A percentile compares a stretch with the other conserved stretches of the same genome.
These are phyloP conservation scores for Dactylis glomerata DNA, from an alignment of 176 grass and related monocot genomes.

Conservation along the genomic window DNA sequence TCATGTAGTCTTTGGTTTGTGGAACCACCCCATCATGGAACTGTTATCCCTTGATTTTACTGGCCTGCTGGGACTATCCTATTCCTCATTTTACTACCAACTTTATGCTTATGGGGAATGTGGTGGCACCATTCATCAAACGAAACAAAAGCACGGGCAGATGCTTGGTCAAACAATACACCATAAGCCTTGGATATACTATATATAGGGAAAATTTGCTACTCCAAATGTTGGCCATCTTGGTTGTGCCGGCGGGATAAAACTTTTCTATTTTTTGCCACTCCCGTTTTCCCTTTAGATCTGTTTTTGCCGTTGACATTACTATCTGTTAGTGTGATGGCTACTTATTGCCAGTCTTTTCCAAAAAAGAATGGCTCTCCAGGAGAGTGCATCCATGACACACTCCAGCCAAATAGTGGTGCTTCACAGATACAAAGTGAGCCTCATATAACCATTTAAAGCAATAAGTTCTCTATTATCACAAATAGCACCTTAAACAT, in stretches of 20 bases:
- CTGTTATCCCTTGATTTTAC: not conserved
- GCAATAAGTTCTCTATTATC: not conserved
- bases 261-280: not conserved
- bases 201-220: not conserved
- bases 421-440: not conserved
- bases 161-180: not conserved
- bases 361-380: not conserved
- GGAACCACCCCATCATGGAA: not conserved
- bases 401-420: not conserved
- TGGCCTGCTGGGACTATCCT: not conserved
- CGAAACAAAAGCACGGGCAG: not conserved
- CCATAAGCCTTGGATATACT: not conserved
- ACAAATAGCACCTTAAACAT: conserved; percentile 13
- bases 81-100: not conserved
- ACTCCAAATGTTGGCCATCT: not conserved
- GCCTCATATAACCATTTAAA: not conserved
- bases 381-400: not conserved
- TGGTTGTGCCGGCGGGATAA: not conserved
- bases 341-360: not conserved
- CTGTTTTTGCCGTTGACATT: not conserved
- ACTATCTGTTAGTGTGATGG: not conserved
- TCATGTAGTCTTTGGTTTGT: not conserved
- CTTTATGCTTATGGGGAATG: not conserved
- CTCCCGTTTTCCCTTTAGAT: not conserved
- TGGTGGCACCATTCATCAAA: not conserved